Percentiles rank a stretch among this genome's conserved stretches.
These are phyloP conservation scores for Fusarium sp. DNA, from an alignment of 2,329 filamentous ascomycete species.

Conservation along the genomic window DNA sequence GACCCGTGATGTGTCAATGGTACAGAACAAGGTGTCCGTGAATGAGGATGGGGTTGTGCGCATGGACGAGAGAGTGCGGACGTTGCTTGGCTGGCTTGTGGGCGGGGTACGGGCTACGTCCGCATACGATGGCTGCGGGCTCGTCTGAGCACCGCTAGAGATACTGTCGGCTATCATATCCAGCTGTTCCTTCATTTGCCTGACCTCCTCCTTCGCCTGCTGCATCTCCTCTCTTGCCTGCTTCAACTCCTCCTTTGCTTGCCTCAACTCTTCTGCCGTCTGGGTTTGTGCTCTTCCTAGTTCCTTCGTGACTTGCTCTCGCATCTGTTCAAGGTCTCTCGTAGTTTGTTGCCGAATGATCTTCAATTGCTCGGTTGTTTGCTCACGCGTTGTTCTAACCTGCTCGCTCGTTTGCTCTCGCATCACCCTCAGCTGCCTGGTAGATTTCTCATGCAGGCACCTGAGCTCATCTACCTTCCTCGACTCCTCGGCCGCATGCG, in stretches of 20 bases:
- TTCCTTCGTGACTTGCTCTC: not conserved
- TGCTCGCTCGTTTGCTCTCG: not conserved
- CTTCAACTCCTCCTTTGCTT: not conserved
- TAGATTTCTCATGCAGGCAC: slow-evolving; percentile 6
- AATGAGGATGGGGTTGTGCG: too few species aligned
- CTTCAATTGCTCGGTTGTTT: slow-evolving; percentile 1
- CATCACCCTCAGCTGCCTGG: slow-evolving; percentile 6
- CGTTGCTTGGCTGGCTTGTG: too few species aligned
- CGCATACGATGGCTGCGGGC: not conserved
- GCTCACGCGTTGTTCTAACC: slow-evolving; percentile 5
- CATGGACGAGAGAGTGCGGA: too few species aligned
- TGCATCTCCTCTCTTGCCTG: not conserved
- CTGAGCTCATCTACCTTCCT: slow-evolving; percentile 9
- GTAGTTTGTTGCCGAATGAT: slow-evolving; percentile 6
- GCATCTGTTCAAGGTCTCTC: not conserved
- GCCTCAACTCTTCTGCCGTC: not conserved
- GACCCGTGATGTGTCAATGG: too few species aligned
- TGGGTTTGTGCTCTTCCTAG: too few species aligned
- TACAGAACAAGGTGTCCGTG: too few species aligned
- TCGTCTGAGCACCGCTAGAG: not conserved
- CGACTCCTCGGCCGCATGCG: not conserved
- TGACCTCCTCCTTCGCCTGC: not conserved
- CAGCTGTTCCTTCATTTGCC: not conserved
- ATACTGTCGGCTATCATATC: not conserved
- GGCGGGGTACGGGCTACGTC: too few species aligned